Percentiles rank a stretch among this genome's conserved stretches.
These are phyloP conservation scores for Talaromyces sp. DNA, from an alignment of 2,329 filamentous ascomycete genomes.

Conservation along the genomic window DNA sequence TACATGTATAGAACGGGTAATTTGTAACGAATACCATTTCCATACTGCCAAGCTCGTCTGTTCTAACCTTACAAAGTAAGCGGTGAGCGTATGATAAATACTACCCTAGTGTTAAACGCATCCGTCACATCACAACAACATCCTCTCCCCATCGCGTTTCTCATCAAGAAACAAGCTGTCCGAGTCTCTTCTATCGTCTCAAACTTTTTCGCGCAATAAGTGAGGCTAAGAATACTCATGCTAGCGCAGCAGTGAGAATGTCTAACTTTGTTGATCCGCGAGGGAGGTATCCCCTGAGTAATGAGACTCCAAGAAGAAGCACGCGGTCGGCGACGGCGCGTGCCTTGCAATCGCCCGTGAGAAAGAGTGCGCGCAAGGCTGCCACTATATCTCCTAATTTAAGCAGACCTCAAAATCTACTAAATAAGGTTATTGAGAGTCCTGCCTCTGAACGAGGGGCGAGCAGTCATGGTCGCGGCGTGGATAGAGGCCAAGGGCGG, in stretches of 20 bases:
- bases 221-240: background rate
- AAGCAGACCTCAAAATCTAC: background rate
- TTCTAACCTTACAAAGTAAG: background rate
- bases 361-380: background rate
- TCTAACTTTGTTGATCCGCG: conserved; percentile 4
- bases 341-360: background rate
- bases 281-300: conserved; percentile 1
- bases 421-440: background rate
- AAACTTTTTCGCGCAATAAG: background rate
- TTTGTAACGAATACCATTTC: background rate
- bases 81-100: conserved; percentile 6
- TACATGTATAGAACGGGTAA: background rate
- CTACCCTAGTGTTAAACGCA: conserved; percentile 13
- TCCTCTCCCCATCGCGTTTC: background rate
- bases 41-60: background rate
- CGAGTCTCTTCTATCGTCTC: background rate
- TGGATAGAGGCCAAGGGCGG: background rate
- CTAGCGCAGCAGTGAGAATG: background rate
- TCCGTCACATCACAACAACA: conserved; percentile 2
- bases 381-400: background rate
- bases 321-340: conserved; percentile 8
- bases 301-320: conserved; percentile 2
- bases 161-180: background rate
- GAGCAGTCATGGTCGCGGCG: conserved; percentile 6
- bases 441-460: background rate